These are phyloP conservation scores for Chrysosphaeria jannelii DNA, from an alignment of 2,329 filamentous ascomycete genomes.

Conservation along the genomic window DNA sequence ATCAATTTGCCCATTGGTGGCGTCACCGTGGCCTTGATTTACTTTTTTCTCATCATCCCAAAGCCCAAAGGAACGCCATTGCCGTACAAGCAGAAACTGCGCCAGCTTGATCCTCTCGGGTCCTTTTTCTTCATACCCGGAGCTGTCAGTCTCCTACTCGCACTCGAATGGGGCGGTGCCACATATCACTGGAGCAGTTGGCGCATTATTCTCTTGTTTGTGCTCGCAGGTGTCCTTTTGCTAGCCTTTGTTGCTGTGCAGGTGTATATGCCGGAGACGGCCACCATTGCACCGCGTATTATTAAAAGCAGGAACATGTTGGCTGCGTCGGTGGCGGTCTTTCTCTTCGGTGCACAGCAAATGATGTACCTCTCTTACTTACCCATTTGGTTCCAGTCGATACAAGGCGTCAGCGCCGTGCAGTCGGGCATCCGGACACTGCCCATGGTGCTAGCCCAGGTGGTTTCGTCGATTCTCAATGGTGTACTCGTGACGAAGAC, in stretches of 20 bases:
- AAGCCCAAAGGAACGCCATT: background rate
- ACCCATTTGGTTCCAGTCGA: conserved; percentile 15
- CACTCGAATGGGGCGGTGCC: conserved; percentile 12
- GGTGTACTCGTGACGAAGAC: conserved; percentile 11
- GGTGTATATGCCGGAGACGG: conserved; percentile 7
- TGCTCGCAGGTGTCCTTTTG: conserved; percentile 7
- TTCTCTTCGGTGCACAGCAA: conserved; percentile 1
- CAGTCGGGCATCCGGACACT: conserved; percentile 12
- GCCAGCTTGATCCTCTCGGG: conserved; percentile 8
- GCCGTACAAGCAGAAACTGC: conserved; percentile 9
- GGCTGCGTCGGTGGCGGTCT: conserved; percentile 1
- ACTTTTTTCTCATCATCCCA: conserved; percentile 8
- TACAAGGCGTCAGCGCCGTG: conserved; percentile 11
- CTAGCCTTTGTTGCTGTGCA: conserved; percentile 9
- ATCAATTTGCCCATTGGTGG: conserved; percentile 12
- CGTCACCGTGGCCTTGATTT: conserved; percentile 7
- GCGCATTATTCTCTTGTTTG: conserved; percentile 9
- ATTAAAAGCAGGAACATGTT: conserved; percentile 7
- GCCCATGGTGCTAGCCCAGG: conserved; percentile 12
- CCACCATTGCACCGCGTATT: conserved; percentile 12
- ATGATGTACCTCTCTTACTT: conserved; percentile 4
- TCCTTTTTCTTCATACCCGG: conserved; percentile 6
- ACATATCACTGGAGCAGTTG: conserved; percentile 9
- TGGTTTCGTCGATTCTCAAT: conserved; percentile 12
- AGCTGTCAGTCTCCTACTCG: conserved; percentile 13